Evolutionary conservation across 306 rosid species (phyloP).

Genomic region (Betula pendula): DNA sequence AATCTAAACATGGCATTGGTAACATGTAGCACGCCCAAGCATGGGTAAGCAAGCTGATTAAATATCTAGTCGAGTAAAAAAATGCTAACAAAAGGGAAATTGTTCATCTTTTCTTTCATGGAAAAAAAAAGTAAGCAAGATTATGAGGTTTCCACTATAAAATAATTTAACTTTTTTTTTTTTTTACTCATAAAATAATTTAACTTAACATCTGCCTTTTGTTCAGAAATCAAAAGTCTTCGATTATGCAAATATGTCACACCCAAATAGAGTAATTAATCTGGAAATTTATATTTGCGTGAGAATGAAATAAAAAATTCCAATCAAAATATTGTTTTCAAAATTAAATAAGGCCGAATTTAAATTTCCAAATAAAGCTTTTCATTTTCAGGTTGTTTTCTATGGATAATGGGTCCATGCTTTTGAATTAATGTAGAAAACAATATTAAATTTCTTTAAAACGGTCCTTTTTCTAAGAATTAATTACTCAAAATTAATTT

Average conservation of each 20-base stretch:
- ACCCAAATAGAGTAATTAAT: neutral
- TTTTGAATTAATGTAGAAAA: neutral
- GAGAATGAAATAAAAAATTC: neutral
- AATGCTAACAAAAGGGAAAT: no score
- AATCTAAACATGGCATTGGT: neutral
- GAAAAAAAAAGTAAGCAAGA: neutral
- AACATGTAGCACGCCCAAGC: neutral
- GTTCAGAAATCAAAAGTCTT: neutral
- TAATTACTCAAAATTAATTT: neutral
- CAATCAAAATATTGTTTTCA: neutral
- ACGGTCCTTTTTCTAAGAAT: neutral
- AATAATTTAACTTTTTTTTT: neutral
- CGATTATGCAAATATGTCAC: neutral
- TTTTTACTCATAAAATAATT: neutral
- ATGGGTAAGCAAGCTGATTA: neutral
- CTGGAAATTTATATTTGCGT: neutral
- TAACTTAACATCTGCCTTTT: neutral
- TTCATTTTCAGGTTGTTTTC: neutral
- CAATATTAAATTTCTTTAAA: neutral
- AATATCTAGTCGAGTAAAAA: neutral
- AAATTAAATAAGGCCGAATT: neutral
- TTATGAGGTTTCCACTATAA: neutral
- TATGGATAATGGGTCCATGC: neutral
- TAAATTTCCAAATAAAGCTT: neutral
- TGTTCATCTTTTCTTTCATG: no score